Base-by-base conservation (phyloP, 2,329 filamentous ascomycete species). In the Spiromastix sp. region DNA sequence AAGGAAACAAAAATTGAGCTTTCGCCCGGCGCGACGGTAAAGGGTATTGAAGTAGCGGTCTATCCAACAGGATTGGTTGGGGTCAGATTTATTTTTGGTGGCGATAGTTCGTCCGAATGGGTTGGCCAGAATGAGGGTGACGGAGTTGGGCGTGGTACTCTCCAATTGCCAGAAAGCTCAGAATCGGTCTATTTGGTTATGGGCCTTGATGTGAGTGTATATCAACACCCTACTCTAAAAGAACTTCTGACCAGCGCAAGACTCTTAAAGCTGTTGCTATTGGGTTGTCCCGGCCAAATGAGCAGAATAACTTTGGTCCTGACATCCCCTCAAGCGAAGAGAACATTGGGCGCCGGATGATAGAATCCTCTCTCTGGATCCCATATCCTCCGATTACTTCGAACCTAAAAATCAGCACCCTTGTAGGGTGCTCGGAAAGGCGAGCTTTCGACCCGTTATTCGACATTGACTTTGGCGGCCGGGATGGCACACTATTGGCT, bases 391-490 rank as follows among this genome's bases (percentile, higher is more conserved):
- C 22, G 10, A 25, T 3, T 25, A 10, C 3, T 25, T 25, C 10
- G 22, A 3, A 12, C 22, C 22, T 25, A 25, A 25, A 12, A 10
- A 4, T 10, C 10, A 25, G 10, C 22, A 25, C 22, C n/a, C n/a
- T n/a, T n/a, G n/a, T n/a, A 25, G 22, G 3, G 22, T 25, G 22
- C 3, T 12, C 5, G 4, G 3, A 10, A 25, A 25, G n/a, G n/a
- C n/a, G n/a, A n/a, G n/a, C n/a, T 25, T 32, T 32, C 20, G 30
- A 32, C 3, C 30, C 37, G 5, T 13, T 29, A 16, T 21, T 28
- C 19, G 15, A 36, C 16, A 32, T 40, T 11, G 6, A 32, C 12
- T 40, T 40, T 29, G 33, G 33, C 16, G 33, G 33, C 25, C 12
- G 8, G 11, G 27, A 21, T 7, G 33, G 37, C n/a, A 16, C n/a